Conservation (phyloP, 495 filamentous ascomycete genomes). For the Penicillium pulvis region DNA sequence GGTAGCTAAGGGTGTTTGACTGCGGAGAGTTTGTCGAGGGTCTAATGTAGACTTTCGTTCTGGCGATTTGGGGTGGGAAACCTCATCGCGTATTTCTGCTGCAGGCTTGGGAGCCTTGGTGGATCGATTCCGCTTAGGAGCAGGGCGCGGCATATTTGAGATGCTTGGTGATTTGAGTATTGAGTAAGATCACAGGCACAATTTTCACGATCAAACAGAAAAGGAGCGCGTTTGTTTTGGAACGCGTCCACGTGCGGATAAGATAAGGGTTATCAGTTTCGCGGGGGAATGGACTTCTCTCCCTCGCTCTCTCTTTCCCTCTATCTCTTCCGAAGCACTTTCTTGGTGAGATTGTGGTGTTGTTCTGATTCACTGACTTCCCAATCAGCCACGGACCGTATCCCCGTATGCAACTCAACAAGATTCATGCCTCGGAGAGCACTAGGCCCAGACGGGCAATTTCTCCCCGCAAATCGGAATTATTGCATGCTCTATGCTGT, state of each 20-base stretch:
- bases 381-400: neutral
- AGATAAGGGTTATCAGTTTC: slow-evolving; percentile 1
- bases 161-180: too few relatives aligned
- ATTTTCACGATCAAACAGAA: neutral
- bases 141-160: slow-evolving; percentile 44
- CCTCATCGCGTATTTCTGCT: slow-evolving; percentile 14
- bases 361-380: neutral
- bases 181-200: neutral
- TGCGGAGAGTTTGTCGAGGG: slow-evolving; percentile 28
- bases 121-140: slow-evolving; percentile 41
- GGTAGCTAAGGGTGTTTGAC: slow-evolving; percentile 39
- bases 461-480: neutral
- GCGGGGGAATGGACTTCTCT: neutral
- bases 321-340: neutral
- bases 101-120: slow-evolving; percentile 20
- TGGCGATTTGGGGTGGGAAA: slow-evolving; percentile 16
- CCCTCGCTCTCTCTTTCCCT: too few relatives aligned
- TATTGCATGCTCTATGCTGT: neutral
- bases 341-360: neutral
- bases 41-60: slow-evolving; percentile 24
- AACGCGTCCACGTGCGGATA: slow-evolving; percentile 11
- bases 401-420: neutral
- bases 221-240: slow-evolving; percentile 8
- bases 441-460: neutral
- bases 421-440: neutral